Percentiles rank a stretch among this genome's conserved stretches.
phyloP scores from a whole-genome alignment of 2,329 filamentous ascomycete genomes.

The Zelopaecilomyces penicillatus region DNA sequence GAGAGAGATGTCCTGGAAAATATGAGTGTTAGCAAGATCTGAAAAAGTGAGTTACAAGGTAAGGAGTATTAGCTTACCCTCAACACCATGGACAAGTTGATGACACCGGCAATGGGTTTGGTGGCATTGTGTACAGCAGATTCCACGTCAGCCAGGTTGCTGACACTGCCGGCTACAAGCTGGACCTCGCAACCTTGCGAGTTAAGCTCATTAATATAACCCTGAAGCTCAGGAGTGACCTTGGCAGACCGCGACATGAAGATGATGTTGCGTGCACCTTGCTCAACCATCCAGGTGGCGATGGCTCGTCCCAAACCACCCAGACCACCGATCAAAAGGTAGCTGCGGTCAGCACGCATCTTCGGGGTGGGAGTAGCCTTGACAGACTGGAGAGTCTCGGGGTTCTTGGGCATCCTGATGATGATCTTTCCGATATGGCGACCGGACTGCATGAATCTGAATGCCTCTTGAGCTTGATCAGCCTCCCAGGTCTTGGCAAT shows the following conservation, averaged over 20 bases:
- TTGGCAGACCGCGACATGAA: slow-evolving; percentile 20
- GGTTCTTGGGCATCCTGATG: slow-evolving; percentile 15
- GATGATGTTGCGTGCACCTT: slow-evolving; percentile 19
- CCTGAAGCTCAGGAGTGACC: slow-evolving; percentile 7
- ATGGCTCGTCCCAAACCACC: slow-evolving; percentile 22
- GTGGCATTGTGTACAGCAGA: slow-evolving; percentile 11
- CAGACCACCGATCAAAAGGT: slow-evolving; percentile 24
- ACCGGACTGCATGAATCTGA: slow-evolving; percentile 35
- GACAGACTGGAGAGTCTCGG: not conserved
- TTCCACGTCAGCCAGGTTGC: slow-evolving; percentile 18
- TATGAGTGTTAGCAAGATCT: not conserved
- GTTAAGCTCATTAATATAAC: slow-evolving; percentile 15
- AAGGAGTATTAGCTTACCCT: not conserved
- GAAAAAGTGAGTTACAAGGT: not conserved
- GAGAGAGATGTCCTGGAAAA: slow-evolving; percentile 4
- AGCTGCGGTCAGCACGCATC: slow-evolving; percentile 13
- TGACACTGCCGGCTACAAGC: slow-evolving; percentile 25
- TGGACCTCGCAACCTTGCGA: slow-evolving; percentile 17
- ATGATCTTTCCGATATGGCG: slow-evolving; percentile 35
- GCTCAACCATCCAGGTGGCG: slow-evolving; percentile 20
- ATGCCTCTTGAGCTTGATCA: slow-evolving; percentile 26
- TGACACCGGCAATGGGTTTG: slow-evolving; percentile 28
- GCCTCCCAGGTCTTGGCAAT: slow-evolving; percentile 17
- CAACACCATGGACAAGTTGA: slow-evolving; percentile 33
- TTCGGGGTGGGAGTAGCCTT: slow-evolving; percentile 1